These are phyloP conservation scores for Erythrophleum ivorense DNA, from an alignment of 331 rosid species.

Conservation along the genomic window DNA sequence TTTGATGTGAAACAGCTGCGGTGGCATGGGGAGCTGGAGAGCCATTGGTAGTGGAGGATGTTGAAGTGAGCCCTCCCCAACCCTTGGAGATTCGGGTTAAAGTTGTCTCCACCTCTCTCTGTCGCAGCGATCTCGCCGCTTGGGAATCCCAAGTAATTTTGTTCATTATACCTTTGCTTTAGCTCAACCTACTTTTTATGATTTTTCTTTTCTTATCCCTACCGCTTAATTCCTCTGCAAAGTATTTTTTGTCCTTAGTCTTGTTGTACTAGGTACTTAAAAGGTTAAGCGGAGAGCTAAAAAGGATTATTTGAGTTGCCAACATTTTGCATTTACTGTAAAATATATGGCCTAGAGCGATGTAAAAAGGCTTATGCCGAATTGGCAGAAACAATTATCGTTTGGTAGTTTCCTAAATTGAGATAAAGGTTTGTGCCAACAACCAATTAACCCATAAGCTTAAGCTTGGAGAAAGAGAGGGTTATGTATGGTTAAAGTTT, in stretches of 20 bases:
- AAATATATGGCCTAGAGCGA: too few species aligned
- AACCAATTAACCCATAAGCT: not conserved
- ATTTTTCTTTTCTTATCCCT: not conserved
- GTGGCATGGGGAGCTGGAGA: slow-evolving; percentile 94
- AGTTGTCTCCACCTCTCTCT: slow-evolving; percentile 90
- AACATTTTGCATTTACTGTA: not conserved
- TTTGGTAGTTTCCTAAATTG: too few species aligned
- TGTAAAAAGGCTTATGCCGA: too few species aligned
- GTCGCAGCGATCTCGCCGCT: slow-evolving; percentile 89
- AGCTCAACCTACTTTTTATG: not conserved
- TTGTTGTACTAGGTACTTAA: not conserved
- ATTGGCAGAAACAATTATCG: too few species aligned
- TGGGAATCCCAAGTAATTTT: slow-evolving; percentile 81
- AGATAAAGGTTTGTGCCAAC: not conserved
- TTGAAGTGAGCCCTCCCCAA: slow-evolving; percentile 82
- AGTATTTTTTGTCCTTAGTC: not conserved
- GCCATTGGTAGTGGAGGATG: slow-evolving; percentile 78
- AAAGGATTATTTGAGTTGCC: not conserved
- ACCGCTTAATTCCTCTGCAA: not conserved
- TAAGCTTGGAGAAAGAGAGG: not conserved
- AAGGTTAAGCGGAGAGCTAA: not conserved
- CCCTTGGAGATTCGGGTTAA: slow-evolving; percentile 76
- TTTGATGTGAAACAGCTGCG: slow-evolving; percentile 63
- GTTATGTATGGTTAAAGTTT: not conserved
- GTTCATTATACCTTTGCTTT: not conserved